Percentiles rank a stretch among this genome's conserved stretches.
phyloP scores from a whole-genome alignment of 306 rosid genomes.

The Lathyrus oleraceus region DNA sequence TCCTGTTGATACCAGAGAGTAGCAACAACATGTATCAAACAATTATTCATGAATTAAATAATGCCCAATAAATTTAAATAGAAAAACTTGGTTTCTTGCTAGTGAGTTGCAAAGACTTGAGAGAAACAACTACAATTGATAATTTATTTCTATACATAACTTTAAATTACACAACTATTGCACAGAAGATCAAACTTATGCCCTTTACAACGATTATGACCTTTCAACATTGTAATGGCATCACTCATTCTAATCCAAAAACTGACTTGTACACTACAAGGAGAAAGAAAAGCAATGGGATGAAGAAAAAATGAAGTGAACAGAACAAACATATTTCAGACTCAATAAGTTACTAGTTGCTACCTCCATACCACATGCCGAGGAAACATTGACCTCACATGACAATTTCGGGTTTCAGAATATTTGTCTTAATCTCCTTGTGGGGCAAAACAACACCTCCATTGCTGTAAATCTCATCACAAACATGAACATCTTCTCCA shows the following conservation, averaged over 20 bases:
- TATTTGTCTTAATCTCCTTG: slow-evolving; percentile 91
- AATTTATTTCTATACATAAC: slow-evolving; percentile 39
- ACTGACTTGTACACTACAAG: slow-evolving; percentile 33
- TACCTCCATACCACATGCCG: slow-evolving; percentile 32
- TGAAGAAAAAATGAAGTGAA: slow-evolving; percentile 12
- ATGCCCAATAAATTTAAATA: slow-evolving; percentile 12
- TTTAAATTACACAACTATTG: slow-evolving; percentile 38
- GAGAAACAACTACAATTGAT: slow-evolving; percentile 8
- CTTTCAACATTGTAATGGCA: slow-evolving; percentile 30
- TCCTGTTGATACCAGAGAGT: not conserved
- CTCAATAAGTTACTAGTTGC: slow-evolving; percentile 38
- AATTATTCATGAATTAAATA: not conserved
- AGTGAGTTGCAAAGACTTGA: slow-evolving; percentile 10
- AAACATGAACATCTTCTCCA: slow-evolving; percentile 92
- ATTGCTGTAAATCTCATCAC: slow-evolving; percentile 89
- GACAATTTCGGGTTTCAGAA: slow-evolving; percentile 95
- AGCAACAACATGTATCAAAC: not conserved
- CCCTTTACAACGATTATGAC: slow-evolving; percentile 35
- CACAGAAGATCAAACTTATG: slow-evolving; percentile 38
- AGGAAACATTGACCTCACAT: slow-evolving; percentile 54
- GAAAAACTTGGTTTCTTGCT: slow-evolving; percentile 9
- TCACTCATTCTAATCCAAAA: slow-evolving; percentile 36
- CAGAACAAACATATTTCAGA: slow-evolving; percentile 34
- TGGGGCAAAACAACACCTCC: slow-evolving; percentile 99
- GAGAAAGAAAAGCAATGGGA: slow-evolving; percentile 18